Base-by-base conservation (phyloP, 805 yeast genomes). In the Middelhovenomyces tepae region DNA sequence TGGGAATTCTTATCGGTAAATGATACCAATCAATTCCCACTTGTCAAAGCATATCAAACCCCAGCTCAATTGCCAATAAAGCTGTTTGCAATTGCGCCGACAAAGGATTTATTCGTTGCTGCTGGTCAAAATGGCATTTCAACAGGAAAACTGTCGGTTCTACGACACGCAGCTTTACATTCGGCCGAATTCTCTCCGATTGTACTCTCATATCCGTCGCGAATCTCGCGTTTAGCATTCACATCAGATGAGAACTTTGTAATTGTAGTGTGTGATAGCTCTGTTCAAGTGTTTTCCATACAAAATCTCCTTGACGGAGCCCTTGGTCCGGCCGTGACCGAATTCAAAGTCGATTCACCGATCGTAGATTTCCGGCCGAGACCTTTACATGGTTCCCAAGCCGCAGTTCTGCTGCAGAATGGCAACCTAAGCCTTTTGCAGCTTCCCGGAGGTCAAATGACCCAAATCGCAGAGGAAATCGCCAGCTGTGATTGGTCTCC, bases 51-150 rank as follows among this genome's bases (percentile, higher is more conserved):
- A 4, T 40, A 36, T 26, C 37, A 38, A 9, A 13, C 39, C 7
- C 44, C 45, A 9, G 45, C 50, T 5, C 16, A 23, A 2, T 7
- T 36, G 27, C 18, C 16, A 13, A 22, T 39, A 13, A 17, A 39
- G 6, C 34, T 54, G 22, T 34, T 53, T 22, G 50, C 50, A 18
- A 32, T 53, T 15, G 52, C 54, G 10, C 45, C 40, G 22, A 35
- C 24, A 7, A 29, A 36, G 7, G 53, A 45, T 10, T 16, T 47
- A 13, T 47, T 46, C 31, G 50, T 48, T 5, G 40, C 44, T 18
- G 57, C 44, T 14, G 42, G 44, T 4, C 20, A 35, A 3, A 35
- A 34, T 11, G 48, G 50, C 27, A 31, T 35, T 15, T 35, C 36
- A 5, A 26, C 42, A 2, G 56, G 45, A 5, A 33, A 29, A n/a